These are phyloP conservation scores for Suhomyces taliae DNA, from an alignment of 1,139 yeast genomes.

Conservation along the genomic window DNA sequence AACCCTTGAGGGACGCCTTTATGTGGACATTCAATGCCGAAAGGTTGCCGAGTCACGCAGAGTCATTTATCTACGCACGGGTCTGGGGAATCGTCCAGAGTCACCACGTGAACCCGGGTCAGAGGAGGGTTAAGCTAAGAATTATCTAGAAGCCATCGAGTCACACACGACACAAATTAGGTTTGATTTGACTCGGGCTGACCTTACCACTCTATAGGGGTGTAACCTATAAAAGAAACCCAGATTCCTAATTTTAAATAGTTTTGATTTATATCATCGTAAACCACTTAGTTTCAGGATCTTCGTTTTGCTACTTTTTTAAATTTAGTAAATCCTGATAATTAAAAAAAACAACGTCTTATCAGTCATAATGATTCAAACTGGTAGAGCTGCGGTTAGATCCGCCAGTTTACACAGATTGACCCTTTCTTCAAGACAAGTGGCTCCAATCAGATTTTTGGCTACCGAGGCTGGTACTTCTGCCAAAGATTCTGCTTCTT, in stretches of 20 bases:
- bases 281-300: neutral
- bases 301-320: neutral
- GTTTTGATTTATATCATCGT: neutral
- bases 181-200: conserved; percentile 8
- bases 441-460: conserved; percentile 2
- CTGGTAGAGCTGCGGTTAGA: conserved; percentile 9
- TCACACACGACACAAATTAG: neutral
- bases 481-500: conserved; percentile 45
- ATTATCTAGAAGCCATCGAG: neutral
- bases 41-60: neutral
- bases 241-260: neutral
- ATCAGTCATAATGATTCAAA: conserved; percentile 8
- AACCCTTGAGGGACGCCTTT: neutral
- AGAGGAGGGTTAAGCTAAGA: neutral
- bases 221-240: neutral
- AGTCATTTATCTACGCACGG: neutral
- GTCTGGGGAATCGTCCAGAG: neutral
- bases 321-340: neutral
- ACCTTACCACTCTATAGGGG: neutral
- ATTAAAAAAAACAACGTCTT: neutral
- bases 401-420: conserved; percentile 10
- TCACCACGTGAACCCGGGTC: conserved; percentile 5
- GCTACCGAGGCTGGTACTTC: conserved; percentile 7
- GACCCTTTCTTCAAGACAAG: neutral
- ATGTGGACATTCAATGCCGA: neutral